phyloP scores from a whole-genome alignment of 768 basidiomycete genomes.

The Epithele typhae region DNA sequence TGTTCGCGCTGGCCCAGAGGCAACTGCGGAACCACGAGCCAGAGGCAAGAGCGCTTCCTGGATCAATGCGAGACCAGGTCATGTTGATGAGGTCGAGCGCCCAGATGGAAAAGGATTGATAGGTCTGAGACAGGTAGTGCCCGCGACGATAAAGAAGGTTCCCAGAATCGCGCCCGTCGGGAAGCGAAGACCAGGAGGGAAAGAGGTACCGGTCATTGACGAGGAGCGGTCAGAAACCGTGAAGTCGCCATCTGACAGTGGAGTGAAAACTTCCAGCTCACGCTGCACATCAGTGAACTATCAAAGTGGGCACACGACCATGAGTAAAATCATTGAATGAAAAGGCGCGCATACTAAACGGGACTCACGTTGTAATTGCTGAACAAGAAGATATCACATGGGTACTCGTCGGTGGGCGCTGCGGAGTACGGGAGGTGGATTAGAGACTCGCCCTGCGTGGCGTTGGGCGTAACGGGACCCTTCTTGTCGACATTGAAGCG shows the following conservation, averaged over 20 bases:
- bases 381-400: slow-evolving; percentile 86
- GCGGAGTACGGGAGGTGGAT: slow-evolving; percentile 76
- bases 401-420: slow-evolving; percentile 64
- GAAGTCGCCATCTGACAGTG: slow-evolving; percentile 71
- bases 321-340: too few species aligned
- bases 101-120: slow-evolving; percentile 96
- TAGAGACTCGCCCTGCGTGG: slow-evolving; percentile 55
- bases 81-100: slow-evolving; percentile 80
- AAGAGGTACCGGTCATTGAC: slow-evolving; percentile 73
- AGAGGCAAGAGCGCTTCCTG: slow-evolving; percentile 75
- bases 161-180: slow-evolving; percentile 93
- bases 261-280: slow-evolving; percentile 89
- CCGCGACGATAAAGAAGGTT: slow-evolving; percentile 87
- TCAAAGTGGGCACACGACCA: too few species aligned
- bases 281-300: slow-evolving; percentile 94
- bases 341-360: slow-evolving; percentile 7
- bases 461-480: slow-evolving; percentile 37
- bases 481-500: slow-evolving; percentile 52
- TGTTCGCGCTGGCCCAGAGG: slow-evolving; percentile 79
- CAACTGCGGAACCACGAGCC: slow-evolving; percentile 97
- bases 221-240: slow-evolving; percentile 76
- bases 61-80: slow-evolving; percentile 86
- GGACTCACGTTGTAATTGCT: slow-evolving; percentile 89
- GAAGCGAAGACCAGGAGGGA: slow-evolving; percentile 94
- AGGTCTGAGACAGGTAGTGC: slow-evolving; percentile 94